phyloP scores from a whole-genome alignment of 768 basidiomycete species.

The Naganishia vaughanmartiniae region DNA sequence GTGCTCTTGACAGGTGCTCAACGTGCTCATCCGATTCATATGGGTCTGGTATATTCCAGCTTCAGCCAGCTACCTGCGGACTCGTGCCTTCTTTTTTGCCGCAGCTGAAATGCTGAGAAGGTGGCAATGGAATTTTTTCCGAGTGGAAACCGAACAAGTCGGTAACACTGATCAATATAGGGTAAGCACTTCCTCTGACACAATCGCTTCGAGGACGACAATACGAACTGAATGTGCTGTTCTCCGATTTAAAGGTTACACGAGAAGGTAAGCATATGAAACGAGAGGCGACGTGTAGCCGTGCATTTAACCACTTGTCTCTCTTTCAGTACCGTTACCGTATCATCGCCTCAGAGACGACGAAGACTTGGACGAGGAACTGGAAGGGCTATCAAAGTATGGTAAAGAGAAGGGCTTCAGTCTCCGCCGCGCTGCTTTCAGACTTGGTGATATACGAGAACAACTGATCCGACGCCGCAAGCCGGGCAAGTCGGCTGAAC shows the following conservation, averaged over 20 bases:
- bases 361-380: constrained; percentile 30
- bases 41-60: constrained; percentile 78
- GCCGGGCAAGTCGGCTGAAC: neutral
- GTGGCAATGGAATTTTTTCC: constrained; percentile 68
- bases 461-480: constrained; percentile 1
- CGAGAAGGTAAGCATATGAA: constrained; percentile 22
- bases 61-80: constrained; percentile 54
- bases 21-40: constrained; percentile 71
- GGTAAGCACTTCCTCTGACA: constrained; percentile 4
- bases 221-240: neutral
- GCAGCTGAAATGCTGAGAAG: constrained; percentile 74
- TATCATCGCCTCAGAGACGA: constrained; percentile 20
- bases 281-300: neutral
- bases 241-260: constrained; percentile 3
- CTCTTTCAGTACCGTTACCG: constrained; percentile 20
- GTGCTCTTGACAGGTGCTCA: constrained; percentile 54
- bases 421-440: constrained; percentile 23
- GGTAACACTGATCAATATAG: constrained; percentile 93
- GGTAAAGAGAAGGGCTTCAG: constrained; percentile 19
- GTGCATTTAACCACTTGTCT: neutral
- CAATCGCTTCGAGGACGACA: neutral
- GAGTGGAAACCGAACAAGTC: constrained; percentile 85
- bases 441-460: constrained; percentile 13
- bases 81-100: constrained; percentile 67
- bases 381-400: neutral